Evolutionary conservation across 108 stramenopile species (phyloP), one percentile per base, ranked within the genome.

Genomic region (Nitzschia sp.): DNA sequence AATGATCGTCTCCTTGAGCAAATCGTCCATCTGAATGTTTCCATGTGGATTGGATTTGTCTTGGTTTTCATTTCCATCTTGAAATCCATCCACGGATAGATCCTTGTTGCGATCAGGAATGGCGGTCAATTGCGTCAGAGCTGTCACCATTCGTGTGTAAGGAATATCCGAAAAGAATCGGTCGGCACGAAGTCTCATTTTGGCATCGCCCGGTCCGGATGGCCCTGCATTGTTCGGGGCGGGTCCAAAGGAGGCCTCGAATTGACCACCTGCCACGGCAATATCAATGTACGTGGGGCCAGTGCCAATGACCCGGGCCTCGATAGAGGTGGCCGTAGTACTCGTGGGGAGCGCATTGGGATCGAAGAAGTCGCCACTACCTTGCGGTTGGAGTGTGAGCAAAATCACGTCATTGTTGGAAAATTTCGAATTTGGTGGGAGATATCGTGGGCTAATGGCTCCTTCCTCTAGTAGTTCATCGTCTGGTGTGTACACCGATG

Each of bases 161-260:
- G 93, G 93, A n/a, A 94, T 74, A 78, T 86, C 77, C 13, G 87
- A 89, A 70, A 94, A 91, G 76, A 88, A 94, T 25, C 88, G 83
- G 77, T 94, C 92, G 59, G 79, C 80, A 9, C 92, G 71, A 0
- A 94, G 68, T 27, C 92, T 79, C 72, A 88, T 58, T 24, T 45
- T 64, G n/a, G 73, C 55, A 71, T 88, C 82, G 29, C 86, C 88
- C 8, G 71, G 75, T 15, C 78, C 85, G 18, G 71, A 76, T 0
- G 81, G 81, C 28, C 63, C 63, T 5, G 27, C 30, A 19, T 64
- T 70, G 82, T 93, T 93, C 23, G 89, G 88, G 36, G 92, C 89
- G 2, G 87, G 84, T 28, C 92, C 92, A 82, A 94, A 94, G 3
- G 84, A 74, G 1, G 72, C 75, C 57, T 83, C 84, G 59, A 87